phyloP scores from a whole-genome alignment of 139 green algal genomes.

The Chlamydomonas urium region DNA sequence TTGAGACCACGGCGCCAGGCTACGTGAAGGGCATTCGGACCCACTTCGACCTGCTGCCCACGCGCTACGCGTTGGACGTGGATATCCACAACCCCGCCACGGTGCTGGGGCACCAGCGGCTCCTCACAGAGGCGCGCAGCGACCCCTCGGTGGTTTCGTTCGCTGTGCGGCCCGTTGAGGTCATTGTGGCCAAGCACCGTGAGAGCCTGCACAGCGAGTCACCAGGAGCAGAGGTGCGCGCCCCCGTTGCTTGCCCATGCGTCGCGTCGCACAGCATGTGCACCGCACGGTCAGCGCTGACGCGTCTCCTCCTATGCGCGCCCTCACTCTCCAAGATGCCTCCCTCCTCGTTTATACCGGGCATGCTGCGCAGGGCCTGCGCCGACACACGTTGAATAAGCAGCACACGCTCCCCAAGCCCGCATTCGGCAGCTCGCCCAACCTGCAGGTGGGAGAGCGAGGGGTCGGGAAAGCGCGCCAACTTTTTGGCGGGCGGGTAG shows the following conservation, averaged over 20 bases:
- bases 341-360: no score
- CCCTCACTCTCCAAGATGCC: no score
- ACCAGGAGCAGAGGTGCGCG: no score
- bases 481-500: no score
- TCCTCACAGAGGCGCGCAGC: slow-evolving; percentile 78
- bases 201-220: no score
- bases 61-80: slow-evolving; percentile 85
- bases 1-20: slow-evolving; percentile 58
- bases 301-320: no score
- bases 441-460: slow-evolving; percentile 73
- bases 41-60: slow-evolving; percentile 82
- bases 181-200: slow-evolving; percentile 28
- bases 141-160: slow-evolving; percentile 79
- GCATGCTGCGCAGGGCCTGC: no score
- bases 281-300: no score
- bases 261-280: no score
- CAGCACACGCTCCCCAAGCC: slow-evolving; percentile 67
- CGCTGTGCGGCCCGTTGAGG: slow-evolving; percentile 79
- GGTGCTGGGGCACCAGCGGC: slow-evolving; percentile 87
- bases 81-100: slow-evolving; percentile 85
- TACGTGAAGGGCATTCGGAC: slow-evolving; percentile 63
- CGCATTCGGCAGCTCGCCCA: slow-evolving; percentile 89
- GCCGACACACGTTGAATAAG: no score
- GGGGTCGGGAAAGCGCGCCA: no score
- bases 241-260: no score